phyloP scores from a whole-genome alignment of 352 stramenopile species.

The Blastocystis sp. region DNA sequence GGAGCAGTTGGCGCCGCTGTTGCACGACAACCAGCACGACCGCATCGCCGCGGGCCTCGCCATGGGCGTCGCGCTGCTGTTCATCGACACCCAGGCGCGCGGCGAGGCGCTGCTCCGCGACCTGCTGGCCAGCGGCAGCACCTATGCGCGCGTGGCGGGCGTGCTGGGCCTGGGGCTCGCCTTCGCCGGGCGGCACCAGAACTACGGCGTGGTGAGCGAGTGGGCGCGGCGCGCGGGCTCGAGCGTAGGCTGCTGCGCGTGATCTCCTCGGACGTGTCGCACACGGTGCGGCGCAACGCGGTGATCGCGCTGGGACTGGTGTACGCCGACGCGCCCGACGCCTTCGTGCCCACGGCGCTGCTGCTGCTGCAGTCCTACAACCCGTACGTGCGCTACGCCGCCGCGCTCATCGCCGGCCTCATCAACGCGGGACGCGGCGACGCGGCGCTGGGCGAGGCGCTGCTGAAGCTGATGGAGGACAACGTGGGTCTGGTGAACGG shows the following conservation, averaged over 20 bases:
- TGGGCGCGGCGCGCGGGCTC: background rate
- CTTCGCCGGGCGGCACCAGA: background rate
- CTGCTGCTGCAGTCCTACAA: conserved; percentile 98
- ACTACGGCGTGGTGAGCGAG: background rate
- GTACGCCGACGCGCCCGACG: conserved; percentile 73
- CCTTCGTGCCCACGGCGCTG: conserved; percentile 89
- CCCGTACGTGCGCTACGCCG: conserved; percentile 96
- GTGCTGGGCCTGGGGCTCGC: conserved; percentile 92
- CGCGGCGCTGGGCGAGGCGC: background rate
- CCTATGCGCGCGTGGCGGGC: conserved; percentile 87
- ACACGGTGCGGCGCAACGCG: conserved; percentile 94
- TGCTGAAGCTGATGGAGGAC: conserved; percentile 53
- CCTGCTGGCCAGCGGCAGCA: conserved; percentile 90
- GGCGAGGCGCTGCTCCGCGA: conserved; percentile 92
- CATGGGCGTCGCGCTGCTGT: conserved; percentile 93
- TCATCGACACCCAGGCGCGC: conserved; percentile 80
- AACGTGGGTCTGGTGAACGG: background rate
- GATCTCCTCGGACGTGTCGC: conserved; percentile 94
- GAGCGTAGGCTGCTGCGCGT: conserved; percentile 89
- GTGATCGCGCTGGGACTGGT: conserved; percentile 96
- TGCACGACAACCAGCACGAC: conserved; percentile 96
- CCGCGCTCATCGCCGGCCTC: conserved; percentile 80
- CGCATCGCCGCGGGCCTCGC: conserved; percentile 98
- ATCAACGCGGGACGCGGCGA: background rate
- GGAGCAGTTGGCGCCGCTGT: conserved; percentile 92